A percentile compares a stretch with the other conserved stretches of the same genome.
Conservation (phyloP, 1,284 basidiomycete genomes). For the Papiliotrema laurentii region DNA sequence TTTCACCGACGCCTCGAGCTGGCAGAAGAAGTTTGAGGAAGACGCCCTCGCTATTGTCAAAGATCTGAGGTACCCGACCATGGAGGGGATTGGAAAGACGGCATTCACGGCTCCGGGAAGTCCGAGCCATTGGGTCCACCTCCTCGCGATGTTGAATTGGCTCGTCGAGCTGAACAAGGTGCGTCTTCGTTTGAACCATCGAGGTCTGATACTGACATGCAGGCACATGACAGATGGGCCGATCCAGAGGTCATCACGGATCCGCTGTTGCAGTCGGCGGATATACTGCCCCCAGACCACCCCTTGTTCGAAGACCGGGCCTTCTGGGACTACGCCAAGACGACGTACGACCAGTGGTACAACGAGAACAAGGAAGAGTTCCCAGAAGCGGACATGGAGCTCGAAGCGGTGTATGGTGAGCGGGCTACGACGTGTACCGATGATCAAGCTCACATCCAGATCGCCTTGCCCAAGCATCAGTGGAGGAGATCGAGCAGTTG, state of each 20-base stretch:
- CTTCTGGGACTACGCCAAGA: constrained; percentile 66
- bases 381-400: constrained; percentile 59
- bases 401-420: constrained; percentile 69
- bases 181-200: constrained; percentile 6
- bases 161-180: constrained; percentile 73
- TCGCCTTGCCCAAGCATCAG: constrained; percentile 24
- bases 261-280: constrained; percentile 52
- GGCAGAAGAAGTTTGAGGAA: constrained; percentile 65
- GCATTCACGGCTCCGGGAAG: constrained; percentile 79
- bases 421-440: neutral
- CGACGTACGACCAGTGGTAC: constrained; percentile 65
- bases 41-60: constrained; percentile 66
- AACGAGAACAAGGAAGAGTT: constrained; percentile 67
- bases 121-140: constrained; percentile 74
- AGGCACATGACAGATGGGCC: constrained; percentile 52
- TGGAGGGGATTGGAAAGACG: constrained; percentile 67
- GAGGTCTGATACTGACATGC: constrained; percentile 1
- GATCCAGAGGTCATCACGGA: constrained; percentile 69
- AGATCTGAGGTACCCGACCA: constrained; percentile 69
- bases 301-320: constrained; percentile 59
- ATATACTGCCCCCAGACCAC: constrained; percentile 35
- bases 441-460: constrained; percentile 15
- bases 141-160: constrained; percentile 82
- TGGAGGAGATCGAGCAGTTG: constrained; percentile 34
- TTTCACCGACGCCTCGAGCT: constrained; percentile 61